Evolutionary conservation across 805 yeast genomes (phyloP).

Genomic region (Yarrowia hollandica): DNA sequence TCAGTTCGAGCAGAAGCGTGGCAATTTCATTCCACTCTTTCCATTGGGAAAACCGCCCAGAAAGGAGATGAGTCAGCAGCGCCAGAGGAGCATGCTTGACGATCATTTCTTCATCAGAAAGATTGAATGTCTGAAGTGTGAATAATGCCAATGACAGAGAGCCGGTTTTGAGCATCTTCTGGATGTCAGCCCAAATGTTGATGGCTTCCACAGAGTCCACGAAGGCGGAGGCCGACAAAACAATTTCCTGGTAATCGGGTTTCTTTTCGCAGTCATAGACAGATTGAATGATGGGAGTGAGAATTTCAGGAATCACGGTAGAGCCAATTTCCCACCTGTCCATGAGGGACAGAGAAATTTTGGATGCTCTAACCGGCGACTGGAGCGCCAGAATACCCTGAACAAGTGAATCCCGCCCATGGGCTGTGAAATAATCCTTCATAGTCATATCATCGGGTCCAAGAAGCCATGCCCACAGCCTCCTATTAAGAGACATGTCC

Average conservation of each 20-base stretch:
- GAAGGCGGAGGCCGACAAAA: conserved; percentile 62
- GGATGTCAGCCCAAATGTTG: conserved; percentile 61
- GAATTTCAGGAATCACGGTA: conserved; percentile 63
- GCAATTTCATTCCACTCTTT: conserved; percentile 40
- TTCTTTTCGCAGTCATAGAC: conserved; percentile 41
- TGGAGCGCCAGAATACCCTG: conserved; percentile 54
- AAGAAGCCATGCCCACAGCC: conserved; percentile 90
- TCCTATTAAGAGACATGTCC: conserved; percentile 92
- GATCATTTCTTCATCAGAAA: conserved; percentile 85
- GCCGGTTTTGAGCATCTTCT: conserved; percentile 35
- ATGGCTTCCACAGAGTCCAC: conserved; percentile 85
- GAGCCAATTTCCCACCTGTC: conserved; percentile 96
- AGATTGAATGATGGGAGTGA: conserved; percentile 62
- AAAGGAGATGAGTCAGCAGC: conserved; percentile 42
- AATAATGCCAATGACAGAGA: conserved; percentile 55
- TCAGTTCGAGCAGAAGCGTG: conserved; percentile 48
- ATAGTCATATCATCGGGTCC: conserved; percentile 66
- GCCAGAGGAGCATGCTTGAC: conserved; percentile 73
- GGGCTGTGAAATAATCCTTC: conserved; percentile 57
- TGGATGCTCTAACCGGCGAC: conserved; percentile 40
- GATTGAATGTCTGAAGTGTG: conserved; percentile 63
- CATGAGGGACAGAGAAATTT: conserved; percentile 70
- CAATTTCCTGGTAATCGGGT: conserved; percentile 46
- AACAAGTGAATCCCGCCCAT: conserved; percentile 54
- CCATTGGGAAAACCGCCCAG: conserved; percentile 3